Conservation (phyloP, 139 green algal genomes). For the Chlamydomonas sp. region DNA sequence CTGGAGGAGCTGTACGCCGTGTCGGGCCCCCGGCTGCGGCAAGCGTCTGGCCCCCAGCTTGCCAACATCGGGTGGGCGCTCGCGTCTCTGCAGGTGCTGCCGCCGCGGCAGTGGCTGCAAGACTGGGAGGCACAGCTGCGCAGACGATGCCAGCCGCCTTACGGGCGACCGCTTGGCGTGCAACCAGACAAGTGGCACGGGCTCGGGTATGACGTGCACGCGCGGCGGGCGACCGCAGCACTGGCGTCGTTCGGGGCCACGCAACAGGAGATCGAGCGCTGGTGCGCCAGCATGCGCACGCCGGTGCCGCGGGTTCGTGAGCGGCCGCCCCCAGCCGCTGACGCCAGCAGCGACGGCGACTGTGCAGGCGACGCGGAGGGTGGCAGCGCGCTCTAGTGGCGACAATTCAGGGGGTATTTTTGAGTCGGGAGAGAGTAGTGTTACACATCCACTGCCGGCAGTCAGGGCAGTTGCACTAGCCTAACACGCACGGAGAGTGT, state of each 20-base stretch:
- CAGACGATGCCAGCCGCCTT: background rate
- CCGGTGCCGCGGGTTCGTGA: too few relatives aligned
- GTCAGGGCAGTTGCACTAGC: too few relatives aligned
- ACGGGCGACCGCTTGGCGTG: background rate
- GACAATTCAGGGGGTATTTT: too few relatives aligned
- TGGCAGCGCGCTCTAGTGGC: too few relatives aligned
- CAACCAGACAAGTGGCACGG: background rate
- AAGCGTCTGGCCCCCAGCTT: conserved; percentile 2
- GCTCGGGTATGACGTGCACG: background rate
- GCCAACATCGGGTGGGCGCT: conserved; percentile 20
- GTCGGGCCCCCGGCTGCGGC: background rate
- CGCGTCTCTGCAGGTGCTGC: background rate
- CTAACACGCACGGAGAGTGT: too few relatives aligned
- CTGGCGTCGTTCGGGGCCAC: background rate
- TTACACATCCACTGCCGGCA: too few relatives aligned
- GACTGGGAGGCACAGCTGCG: conserved; percentile 10
- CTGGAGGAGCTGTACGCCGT: background rate
- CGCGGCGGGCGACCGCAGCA: background rate
- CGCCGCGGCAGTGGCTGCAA: conserved; percentile 10
- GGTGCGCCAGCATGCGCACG: too few relatives aligned
- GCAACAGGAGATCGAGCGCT: background rate
- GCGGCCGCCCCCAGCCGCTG: too few relatives aligned
- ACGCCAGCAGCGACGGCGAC: too few relatives aligned
- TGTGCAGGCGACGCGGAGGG: too few relatives aligned
- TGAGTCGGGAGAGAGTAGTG: too few relatives aligned